phyloP scores from a whole-genome alignment of 1,284 basidiomycete genomes.

The Trametes sp. region DNA sequence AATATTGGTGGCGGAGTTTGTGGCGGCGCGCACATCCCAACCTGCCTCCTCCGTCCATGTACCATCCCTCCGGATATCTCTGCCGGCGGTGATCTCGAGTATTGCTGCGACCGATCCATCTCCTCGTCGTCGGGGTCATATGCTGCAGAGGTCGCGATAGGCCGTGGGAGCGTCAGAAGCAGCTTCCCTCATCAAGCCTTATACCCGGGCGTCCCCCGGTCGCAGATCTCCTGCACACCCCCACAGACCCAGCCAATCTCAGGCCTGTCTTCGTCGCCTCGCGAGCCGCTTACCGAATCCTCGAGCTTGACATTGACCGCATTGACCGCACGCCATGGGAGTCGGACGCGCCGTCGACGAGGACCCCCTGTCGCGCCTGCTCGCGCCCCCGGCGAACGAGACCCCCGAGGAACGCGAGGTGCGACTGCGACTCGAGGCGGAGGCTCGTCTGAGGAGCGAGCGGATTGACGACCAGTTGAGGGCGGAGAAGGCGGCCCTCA shows the following conservation, averaged over 20 bases:
- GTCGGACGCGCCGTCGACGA: conserved; percentile 39
- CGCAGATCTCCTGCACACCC: conserved; percentile 22
- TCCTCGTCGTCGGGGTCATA: neutral
- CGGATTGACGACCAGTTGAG: conserved; percentile 69
- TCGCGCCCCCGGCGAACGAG: conserved; percentile 60
- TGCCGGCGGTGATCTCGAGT: neutral
- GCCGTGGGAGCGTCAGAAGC: conserved; percentile 9
- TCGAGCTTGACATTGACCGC: conserved; percentile 2
- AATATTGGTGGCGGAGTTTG: conserved; percentile 1
- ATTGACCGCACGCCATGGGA: conserved; percentile 34
- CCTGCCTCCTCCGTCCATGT: neutral
- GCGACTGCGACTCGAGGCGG: conserved; percentile 57
- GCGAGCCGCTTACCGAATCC: conserved; percentile 14
- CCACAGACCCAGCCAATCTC: conserved; percentile 8
- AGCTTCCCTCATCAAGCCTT: conserved; percentile 9
- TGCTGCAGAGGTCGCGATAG: neutral
- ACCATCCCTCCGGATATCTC: neutral
- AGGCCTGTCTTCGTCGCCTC: conserved; percentile 9
- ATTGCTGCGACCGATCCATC: neutral
- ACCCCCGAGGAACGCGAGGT: conserved; percentile 48
- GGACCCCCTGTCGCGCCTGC: conserved; percentile 61
- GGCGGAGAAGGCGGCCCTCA: conserved; percentile 54
- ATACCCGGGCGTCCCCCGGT: conserved; percentile 16
- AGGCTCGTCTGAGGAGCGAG: conserved; percentile 63
- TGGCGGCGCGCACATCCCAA: neutral